phyloP scores from a whole-genome alignment of 1,284 basidiomycete genomes.

The Sparassis latifolia region DNA sequence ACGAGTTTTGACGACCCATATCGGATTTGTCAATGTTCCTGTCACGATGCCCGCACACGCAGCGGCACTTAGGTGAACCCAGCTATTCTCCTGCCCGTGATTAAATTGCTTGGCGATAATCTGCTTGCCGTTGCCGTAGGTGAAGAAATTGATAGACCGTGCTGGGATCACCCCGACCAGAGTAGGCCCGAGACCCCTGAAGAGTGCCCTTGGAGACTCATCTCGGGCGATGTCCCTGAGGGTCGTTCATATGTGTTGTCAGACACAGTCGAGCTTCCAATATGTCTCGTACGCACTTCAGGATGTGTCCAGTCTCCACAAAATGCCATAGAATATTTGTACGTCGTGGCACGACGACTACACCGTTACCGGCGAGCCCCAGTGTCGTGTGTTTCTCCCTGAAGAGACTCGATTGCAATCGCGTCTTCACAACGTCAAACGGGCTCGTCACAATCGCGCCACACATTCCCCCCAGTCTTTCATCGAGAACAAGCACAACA shows the following conservation, averaged over 20 bases:
- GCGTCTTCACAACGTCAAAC: conserved; percentile 97
- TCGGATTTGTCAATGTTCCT: conserved; percentile 90
- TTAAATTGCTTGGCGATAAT: conserved; percentile 84
- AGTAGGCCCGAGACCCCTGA: conserved; percentile 93
- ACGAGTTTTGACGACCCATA: conserved; percentile 98
- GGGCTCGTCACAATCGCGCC: conserved; percentile 96
- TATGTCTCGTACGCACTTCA: conserved; percentile 46
- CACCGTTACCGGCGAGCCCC: conserved; percentile 36
- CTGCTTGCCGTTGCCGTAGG: conserved; percentile 96
- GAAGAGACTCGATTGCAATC: conserved; percentile 90
- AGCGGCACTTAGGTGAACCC: conserved; percentile 84
- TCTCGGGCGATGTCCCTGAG: conserved; percentile 82
- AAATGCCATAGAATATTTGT: conserved; percentile 80
- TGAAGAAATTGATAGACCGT: conserved; percentile 96
- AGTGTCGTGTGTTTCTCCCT: conserved; percentile 47
- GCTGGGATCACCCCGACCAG: conserved; percentile 95
- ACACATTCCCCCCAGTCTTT: conserved; percentile 92
- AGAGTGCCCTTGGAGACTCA: conserved; percentile 87
- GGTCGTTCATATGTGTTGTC: background rate
- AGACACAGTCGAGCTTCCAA: background rate
- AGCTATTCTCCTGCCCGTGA: conserved; percentile 75
- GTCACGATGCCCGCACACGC: conserved; percentile 84
- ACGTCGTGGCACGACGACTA: conserved; percentile 37
- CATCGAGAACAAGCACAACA: background rate
- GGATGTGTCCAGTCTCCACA: conserved; percentile 88